Evolutionary conservation across 1,284 basidiomycete species (phyloP).

Genomic region (Ganoderma resinaceum): DNA sequence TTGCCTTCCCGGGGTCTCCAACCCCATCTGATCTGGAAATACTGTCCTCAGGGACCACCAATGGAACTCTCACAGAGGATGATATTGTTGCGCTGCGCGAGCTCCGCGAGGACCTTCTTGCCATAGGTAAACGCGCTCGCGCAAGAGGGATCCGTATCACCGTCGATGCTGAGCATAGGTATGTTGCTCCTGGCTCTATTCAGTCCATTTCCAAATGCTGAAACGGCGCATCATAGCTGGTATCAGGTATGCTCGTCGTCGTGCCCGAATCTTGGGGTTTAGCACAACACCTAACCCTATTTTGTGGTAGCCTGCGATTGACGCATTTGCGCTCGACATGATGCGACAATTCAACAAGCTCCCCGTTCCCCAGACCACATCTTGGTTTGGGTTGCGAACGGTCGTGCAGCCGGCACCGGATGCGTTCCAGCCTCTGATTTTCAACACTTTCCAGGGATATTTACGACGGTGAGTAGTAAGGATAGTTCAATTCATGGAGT

Average conservation of each 20-base stretch:
- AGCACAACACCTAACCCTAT: slow-evolving; percentile 18
- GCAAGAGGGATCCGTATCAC: slow-evolving; percentile 70
- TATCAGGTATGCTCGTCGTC: slow-evolving; percentile 56
- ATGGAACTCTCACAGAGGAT: slow-evolving; percentile 47
- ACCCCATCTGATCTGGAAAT: slow-evolving; percentile 56
- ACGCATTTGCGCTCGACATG: slow-evolving; percentile 76
- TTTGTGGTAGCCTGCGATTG: slow-evolving; percentile 71
- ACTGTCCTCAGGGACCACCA: slow-evolving; percentile 36
- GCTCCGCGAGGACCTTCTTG: slow-evolving; percentile 62
- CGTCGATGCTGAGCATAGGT: slow-evolving; percentile 87
- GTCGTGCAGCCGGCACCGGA: neutral
- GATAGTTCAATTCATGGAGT: neutral
- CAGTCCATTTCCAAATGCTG: neutral
- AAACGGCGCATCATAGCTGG: slow-evolving; percentile 53
- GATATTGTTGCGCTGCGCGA: slow-evolving; percentile 71
- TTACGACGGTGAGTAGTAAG: slow-evolving; percentile 61
- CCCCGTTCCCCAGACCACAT: slow-evolving; percentile 37
- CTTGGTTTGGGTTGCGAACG: slow-evolving; percentile 24
- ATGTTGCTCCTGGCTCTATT: slow-evolving; percentile 16
- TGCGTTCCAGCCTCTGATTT: slow-evolving; percentile 67
- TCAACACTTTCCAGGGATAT: slow-evolving; percentile 89
- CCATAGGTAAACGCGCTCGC: slow-evolving; percentile 63
- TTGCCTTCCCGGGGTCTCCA: slow-evolving; percentile 74
- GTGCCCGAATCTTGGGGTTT: slow-evolving; percentile 5
- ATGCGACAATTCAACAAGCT: slow-evolving; percentile 80